phyloP scores from a whole-genome alignment of 148 eudicot genomes.

The Gaultheria prostrata region DNA sequence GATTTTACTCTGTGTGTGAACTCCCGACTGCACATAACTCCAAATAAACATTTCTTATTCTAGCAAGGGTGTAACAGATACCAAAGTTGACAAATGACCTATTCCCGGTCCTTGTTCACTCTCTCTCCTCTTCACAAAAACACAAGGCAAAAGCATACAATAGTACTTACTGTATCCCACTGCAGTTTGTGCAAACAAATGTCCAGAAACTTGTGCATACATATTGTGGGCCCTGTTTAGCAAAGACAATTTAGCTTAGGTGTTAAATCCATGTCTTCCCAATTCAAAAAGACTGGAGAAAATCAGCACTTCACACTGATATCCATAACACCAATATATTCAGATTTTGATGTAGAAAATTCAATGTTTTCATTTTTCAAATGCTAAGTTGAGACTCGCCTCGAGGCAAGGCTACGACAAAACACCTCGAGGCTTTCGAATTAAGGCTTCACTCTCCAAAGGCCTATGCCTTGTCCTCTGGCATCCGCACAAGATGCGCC shows the following conservation, averaged over 20 bases:
- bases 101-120: background rate
- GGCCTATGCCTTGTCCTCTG: too few species aligned
- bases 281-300: background rate
- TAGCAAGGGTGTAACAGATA: background rate
- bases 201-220: conserved; percentile 91
- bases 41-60: conserved; percentile 5
- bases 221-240: conserved; percentile 89
- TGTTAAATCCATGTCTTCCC: background rate
- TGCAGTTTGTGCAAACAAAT: conserved; percentile 89
- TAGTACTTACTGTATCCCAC: conserved; percentile 91
- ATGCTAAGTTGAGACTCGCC: too few species aligned
- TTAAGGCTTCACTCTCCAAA: too few species aligned
- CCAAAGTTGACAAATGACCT: background rate
- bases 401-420: too few species aligned
- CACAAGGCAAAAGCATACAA: background rate
- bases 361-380: too few species aligned
- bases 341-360: too few species aligned
- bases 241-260: conserved; percentile 8
- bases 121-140: conserved; percentile 7
- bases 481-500: too few species aligned
- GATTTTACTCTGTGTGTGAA: conserved; percentile 97
- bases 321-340: background rate
- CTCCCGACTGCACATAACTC: conserved; percentile 67
- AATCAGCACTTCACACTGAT: background rate
- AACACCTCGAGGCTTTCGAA: too few species aligned